Conservation (phyloP, 768 basidiomycete genomes). For the Phallus indusiatus region DNA sequence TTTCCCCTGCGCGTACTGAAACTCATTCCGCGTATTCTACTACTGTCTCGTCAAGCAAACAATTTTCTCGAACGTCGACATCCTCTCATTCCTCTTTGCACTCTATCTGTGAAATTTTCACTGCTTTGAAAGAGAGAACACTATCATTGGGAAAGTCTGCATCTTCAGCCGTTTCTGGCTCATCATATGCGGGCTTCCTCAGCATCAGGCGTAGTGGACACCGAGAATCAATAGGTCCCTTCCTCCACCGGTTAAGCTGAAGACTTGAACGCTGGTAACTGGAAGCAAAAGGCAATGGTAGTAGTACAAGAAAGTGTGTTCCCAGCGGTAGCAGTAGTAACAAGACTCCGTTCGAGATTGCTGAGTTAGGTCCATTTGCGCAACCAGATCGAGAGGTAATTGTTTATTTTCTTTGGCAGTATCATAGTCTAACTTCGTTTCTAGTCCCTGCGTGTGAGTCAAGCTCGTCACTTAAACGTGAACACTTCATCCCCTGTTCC, state of each 20-base stretch:
- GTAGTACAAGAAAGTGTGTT: constrained; percentile 17
- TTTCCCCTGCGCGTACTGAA: constrained; percentile 3
- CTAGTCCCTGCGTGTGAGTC: constrained; percentile 81
- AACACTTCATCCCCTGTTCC: constrained; percentile 67
- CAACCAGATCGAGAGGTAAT: constrained; percentile 37
- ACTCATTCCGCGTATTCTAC: constrained; percentile 4
- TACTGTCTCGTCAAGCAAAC: background rate
- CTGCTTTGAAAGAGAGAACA: constrained; percentile 72
- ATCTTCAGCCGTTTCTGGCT: constrained; percentile 27
- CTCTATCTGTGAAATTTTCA: constrained; percentile 70
- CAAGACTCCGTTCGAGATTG: constrained; percentile 38
- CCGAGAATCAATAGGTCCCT: constrained; percentile 3
- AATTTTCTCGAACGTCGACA: background rate
- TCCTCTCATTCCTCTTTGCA: constrained; percentile 1
- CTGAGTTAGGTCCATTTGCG: constrained; percentile 34
- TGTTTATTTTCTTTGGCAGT: constrained; percentile 2
- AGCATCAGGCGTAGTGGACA: constrained; percentile 37
- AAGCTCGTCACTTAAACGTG: constrained; percentile 88
- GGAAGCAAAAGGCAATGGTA: constrained; percentile 1
- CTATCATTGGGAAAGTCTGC: constrained; percentile 29
- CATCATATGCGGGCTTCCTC: constrained; percentile 36
- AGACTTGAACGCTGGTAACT: background rate
- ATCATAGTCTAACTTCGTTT: constrained; percentile 7
- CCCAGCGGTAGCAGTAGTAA: constrained; percentile 24
- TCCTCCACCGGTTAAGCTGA: background rate